Base-by-base conservation (phyloP, 345 rosid species). In the Eucalyptus albens region DNA sequence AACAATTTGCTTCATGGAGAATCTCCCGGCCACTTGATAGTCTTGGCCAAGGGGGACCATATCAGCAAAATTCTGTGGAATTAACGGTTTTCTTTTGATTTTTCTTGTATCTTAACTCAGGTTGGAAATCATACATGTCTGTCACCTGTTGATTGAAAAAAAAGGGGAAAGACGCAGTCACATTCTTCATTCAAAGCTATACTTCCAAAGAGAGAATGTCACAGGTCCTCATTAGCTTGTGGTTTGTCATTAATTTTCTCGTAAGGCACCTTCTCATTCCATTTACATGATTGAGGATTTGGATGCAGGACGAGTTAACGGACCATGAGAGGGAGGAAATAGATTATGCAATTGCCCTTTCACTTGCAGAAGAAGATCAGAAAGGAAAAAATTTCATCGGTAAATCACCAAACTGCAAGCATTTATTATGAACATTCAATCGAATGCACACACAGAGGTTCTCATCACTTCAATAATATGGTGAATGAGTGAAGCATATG, bases 321-420 rank as follows among this genome's bases (percentile, higher is more conserved):
- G 96, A 91, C 89, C 94, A 94, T 89, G 99, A 98, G 93, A 93
- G 89, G 89, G 98, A 95, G 67, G 99, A 96, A 44, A 92, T 94
- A 67, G 99, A 96, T 6, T 89, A 89, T 89, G 98, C 98, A 83
- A 94, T 96, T 91, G 99, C 98, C 89, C 87, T 96, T n/a, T 98
- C 98, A 88, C 96, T 97, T 85, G 91, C 96, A 15, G 98, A 94
- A 91, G 95, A 96, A 92, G 95, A 96, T 92, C 91, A 88, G 47
- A 96, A 96, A 92, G 97, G 97, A 88, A 96, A 96, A 92, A 92
- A 93, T 89, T 89, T 91, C 37, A 92, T 95, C 37, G 96, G 99
- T 97, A 94, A 89, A 24, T 88, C 88, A 85, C 88, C 77, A 37
- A 50, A 56, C 81, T 56, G 67, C 40, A 65, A 50, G 45, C 55